Base-by-base conservation (phyloP, 495 filamentous ascomycete genomes). In the Penicillium cosmopolitanum region DNA sequence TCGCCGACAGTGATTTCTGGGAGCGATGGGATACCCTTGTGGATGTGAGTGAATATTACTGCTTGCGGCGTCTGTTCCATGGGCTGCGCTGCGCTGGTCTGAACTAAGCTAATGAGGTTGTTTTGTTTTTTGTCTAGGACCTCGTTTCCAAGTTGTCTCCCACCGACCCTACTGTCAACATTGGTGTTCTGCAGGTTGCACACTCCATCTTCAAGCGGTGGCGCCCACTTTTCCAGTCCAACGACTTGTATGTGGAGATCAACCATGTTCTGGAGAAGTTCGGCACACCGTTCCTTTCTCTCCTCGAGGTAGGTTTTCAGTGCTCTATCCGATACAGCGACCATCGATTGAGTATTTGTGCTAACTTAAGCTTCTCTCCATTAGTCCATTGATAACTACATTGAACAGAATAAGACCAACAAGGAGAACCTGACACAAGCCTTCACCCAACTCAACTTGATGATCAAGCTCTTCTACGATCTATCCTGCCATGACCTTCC, bases 1-100 rank as follows among this genome's bases (percentile, higher is more conserved):
- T 99, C 60, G 96, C 96, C 36, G 94, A 98, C 73, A 97, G 92
- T 64, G 96, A 99, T 70, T 99, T 99, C 75, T 98, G 89, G 88
- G 80, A 88, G 72, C 82, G 89, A 66, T 99, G 96, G 96, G 90
- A 97, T 67, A 96, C 92, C 35, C 80, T 99, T 58, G 89, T 93
- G 48, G 86, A 91, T 78, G 86, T 89, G 70, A 59, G 77, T 72
- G 38, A 42, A 23, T n/a, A 36, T 34, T 44, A 31, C 12, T 13
- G 4, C 19, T 36, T 35, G n/a, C 10, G 38, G 42, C 42, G 13
- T 53, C 36, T 40, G 12, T 40, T 12, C 36, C 15, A 40, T 40
- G 10, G 6, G 36, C 15, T 40, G 28, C 2, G 6, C 25, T 28
- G 25, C 2, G 28, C 6, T 40, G 36, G 36, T 1, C 42, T 44